These are phyloP conservation scores for Bruguiera gymnorhiza DNA, from an alignment of 345 rosid species.

Conservation along the genomic window DNA sequence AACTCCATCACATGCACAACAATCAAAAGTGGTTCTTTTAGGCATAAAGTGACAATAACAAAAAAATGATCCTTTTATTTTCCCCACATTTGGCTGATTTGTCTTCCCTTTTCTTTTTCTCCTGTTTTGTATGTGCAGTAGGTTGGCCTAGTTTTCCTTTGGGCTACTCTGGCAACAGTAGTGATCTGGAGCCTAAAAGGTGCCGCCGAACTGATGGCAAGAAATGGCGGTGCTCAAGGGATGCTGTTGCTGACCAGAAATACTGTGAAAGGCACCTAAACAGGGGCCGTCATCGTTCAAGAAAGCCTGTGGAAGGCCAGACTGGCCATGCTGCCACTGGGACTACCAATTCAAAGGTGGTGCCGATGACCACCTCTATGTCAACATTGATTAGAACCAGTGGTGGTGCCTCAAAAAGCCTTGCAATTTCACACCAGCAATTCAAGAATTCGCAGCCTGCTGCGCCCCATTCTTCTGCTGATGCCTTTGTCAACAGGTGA, in stretches of 20 bases:
- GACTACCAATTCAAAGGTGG: slow-evolving; percentile 39
- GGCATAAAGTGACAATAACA: neutral
- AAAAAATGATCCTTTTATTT: neutral
- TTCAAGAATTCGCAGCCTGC: slow-evolving; percentile 34
- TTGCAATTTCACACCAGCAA: slow-evolving; percentile 26
- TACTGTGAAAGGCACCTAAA: slow-evolving; percentile 79
- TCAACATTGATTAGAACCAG: slow-evolving; percentile 30
- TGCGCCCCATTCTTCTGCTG: slow-evolving; percentile 32
- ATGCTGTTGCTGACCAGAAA: slow-evolving; percentile 71
- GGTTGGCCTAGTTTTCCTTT: slow-evolving; percentile 70
- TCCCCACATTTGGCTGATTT: neutral
- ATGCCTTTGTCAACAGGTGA: slow-evolving; percentile 24
- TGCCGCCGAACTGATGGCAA: slow-evolving; percentile 80
- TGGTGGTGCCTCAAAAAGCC: slow-evolving; percentile 31
- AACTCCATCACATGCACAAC: neutral
- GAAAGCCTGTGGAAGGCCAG: slow-evolving; percentile 82
- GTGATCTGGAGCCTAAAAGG: slow-evolving; percentile 70
- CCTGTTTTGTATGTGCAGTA: slow-evolving; percentile 26
- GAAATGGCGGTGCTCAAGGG: slow-evolving; percentile 82
- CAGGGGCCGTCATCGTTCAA: slow-evolving; percentile 86
- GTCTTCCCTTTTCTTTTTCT: neutral
- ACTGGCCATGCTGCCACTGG: slow-evolving; percentile 39
- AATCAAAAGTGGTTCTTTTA: slow-evolving; percentile 6
- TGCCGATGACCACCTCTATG: slow-evolving; percentile 21
- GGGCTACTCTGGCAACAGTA: slow-evolving; percentile 44